A percentile compares a stretch with the other conserved stretches of the same genome.
Conservation (phyloP, 2,329 filamentous ascomycete genomes). For the Thermoascus crustaceus region DNA sequence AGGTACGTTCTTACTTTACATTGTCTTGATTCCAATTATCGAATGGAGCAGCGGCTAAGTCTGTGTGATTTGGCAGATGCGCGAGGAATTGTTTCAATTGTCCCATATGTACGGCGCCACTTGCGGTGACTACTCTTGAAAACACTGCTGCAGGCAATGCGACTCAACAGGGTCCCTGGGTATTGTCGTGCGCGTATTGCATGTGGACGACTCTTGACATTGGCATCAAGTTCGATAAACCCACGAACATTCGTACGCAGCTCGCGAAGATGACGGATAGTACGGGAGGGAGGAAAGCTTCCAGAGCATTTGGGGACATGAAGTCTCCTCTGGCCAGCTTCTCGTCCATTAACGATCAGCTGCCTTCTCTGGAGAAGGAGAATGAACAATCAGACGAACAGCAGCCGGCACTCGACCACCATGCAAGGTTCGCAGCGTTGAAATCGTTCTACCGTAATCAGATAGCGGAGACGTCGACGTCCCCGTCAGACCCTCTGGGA, state of each 20-base stretch:
- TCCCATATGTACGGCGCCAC: conserved; percentile 73
- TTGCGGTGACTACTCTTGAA: conserved; percentile 66
- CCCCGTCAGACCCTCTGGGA: conserved; percentile 47
- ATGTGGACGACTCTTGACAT: conserved; percentile 88
- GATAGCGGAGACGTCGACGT: conserved; percentile 54
- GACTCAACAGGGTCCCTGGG: conserved; percentile 55
- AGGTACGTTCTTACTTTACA: conserved; percentile 57
- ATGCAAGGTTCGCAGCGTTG: conserved; percentile 66
- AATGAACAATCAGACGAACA: conserved; percentile 28
- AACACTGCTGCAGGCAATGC: conserved; percentile 36
- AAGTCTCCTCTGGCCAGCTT: conserved; percentile 31
- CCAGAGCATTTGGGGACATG: conserved; percentile 29
- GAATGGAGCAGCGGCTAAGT: conserved; percentile 5
- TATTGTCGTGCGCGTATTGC: conserved; percentile 82
- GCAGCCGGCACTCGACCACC: conserved; percentile 45
- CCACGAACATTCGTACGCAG: conserved; percentile 77
- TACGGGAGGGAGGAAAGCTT: conserved; percentile 30
- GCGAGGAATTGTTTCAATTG: conserved; percentile 94
- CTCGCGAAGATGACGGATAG: conserved; percentile 58
- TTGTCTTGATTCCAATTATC: background rate
- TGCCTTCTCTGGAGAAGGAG: conserved; percentile 14
- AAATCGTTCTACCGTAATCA: conserved; percentile 76
- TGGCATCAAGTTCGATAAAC: conserved; percentile 80
- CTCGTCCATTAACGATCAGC: conserved; percentile 27
- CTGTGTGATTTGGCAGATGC: conserved; percentile 50